Base-by-base conservation (phyloP, 2,329 filamentous ascomycete genomes). In the Monosporascus sp. region DNA sequence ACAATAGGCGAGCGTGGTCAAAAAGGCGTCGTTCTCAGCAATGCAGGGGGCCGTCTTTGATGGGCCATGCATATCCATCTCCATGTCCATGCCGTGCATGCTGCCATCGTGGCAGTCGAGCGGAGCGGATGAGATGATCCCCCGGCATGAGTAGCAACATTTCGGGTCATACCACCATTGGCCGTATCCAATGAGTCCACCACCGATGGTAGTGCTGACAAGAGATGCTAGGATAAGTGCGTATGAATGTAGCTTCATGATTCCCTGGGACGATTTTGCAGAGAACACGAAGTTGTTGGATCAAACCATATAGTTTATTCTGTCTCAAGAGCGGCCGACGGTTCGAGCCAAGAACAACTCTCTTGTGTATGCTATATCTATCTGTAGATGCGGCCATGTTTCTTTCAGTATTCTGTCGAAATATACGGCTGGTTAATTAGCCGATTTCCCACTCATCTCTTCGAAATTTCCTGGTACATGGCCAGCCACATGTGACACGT, bases 1-100 rank as follows among this genome's bases (percentile, higher is more conserved):
- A 22, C 50, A 51, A 15, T 51, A 47, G 31, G 50, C 50, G 20
- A 51, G 50, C 7, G 50, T 51, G 50, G 24, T 51, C 43, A 51
- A 47, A 37, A 51, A 51, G 1, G 50, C 50, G 15, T 20, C 14
- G 28, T 51, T 51, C 31, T 51, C 50, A 7, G 50, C 40, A 46
- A 47, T 47, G 50, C 50, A 51, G 18, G 50, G 41, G 6, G 41
- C 50, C 7, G 18, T 46, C 24, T 11, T 41, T 20, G 41, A 47
- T 8, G 26, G 24, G 17, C 44, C 45, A 18, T 18, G 22, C 49
- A 51, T 40, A 5, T 18, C 5, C 50, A 51, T 51, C 26, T 35
- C 44, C 50, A 48, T 51, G 37, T 48, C 50, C 50, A 51, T 51
- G 14, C 31, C 24, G 22, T 18, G 20, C 50, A 41, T 48, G 22